These are phyloP conservation scores for Paragyromitra xinjiangensis DNA, from an alignment of 495 filamentous ascomycete species.

Conservation along the genomic window DNA sequence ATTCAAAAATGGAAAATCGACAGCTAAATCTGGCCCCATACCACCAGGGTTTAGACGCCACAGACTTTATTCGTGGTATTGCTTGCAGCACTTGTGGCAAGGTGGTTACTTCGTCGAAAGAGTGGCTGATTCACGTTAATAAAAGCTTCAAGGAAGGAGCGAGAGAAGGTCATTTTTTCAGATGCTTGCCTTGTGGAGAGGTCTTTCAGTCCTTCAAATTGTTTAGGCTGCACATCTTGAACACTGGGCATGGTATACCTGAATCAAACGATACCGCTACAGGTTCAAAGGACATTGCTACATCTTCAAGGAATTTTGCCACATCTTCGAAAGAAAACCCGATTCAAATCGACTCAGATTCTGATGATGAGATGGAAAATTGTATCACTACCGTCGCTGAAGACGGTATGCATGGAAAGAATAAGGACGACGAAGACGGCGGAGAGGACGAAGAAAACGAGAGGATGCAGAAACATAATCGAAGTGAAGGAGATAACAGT, in stretches of 20 bases:
- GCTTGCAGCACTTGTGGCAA: constrained; percentile 8
- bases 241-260: not conserved
- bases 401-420: not conserved
- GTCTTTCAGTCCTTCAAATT: constrained; percentile 14
- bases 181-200: constrained; percentile 7
- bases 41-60: not conserved
- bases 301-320: not conserved
- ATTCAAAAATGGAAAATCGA: not conserved
- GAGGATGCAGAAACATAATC: not conserved
- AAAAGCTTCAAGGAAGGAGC: not conserved
- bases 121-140: constrained; percentile 8
- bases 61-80: not conserved
- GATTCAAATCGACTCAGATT: constrained; percentile 6
- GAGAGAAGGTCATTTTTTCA: not conserved
- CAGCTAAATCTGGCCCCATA: not conserved
- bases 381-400: no score
- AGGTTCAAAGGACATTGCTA: not conserved
- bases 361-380: not conserved
- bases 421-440: not conserved
- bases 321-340: not conserved
- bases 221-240: constrained; percentile 10
- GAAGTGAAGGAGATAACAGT: not conserved
- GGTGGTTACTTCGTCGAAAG: constrained; percentile 1
- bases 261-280: no score
- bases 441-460: not conserved